Conservation (phyloP, 495 filamentous ascomycete species). For the Rhizodiscina lignyota region DNA sequence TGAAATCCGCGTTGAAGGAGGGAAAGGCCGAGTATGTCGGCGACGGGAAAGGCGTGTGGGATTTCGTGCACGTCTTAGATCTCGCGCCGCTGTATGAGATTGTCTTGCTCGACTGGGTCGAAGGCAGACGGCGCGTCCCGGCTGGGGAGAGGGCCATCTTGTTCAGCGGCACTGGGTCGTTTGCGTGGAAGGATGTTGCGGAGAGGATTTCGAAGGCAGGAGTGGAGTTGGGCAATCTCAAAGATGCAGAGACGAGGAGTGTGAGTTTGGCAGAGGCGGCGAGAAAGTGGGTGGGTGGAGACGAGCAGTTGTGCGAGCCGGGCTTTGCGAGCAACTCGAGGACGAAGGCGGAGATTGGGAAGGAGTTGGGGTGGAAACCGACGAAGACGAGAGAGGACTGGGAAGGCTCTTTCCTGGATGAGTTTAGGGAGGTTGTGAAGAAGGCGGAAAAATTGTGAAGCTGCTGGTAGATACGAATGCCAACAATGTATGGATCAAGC, state of each 20-base stretch:
- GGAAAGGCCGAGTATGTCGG: constrained; percentile 20
- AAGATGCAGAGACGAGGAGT: constrained; percentile 15
- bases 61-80: constrained; percentile 31
- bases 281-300: constrained; percentile 13
- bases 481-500: too few relatives aligned
- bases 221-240: constrained; percentile 16
- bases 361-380: constrained; percentile 25
- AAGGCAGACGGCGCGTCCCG: constrained; percentile 16
- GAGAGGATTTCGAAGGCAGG: constrained; percentile 22
- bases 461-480: too few relatives aligned
- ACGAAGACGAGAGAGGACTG: constrained; percentile 12
- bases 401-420: constrained; percentile 1
- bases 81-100: constrained; percentile 25
- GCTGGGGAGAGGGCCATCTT: constrained; percentile 27
- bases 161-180: constrained; percentile 26
- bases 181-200: constrained; percentile 24
- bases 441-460: too few relatives aligned
- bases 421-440: neutral
- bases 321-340: constrained; percentile 19
- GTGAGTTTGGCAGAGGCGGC: constrained; percentile 22
- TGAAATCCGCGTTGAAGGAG: constrained; percentile 14
- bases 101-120: constrained; percentile 7
- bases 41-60: constrained; percentile 27
- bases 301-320: constrained; percentile 20
- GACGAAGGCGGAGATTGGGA: constrained; percentile 17